Percentiles rank a stretch among this genome's conserved stretches.
phyloP scores from a whole-genome alignment of 495 filamentous ascomycete species.

The Astrocystis sublimbata region DNA sequence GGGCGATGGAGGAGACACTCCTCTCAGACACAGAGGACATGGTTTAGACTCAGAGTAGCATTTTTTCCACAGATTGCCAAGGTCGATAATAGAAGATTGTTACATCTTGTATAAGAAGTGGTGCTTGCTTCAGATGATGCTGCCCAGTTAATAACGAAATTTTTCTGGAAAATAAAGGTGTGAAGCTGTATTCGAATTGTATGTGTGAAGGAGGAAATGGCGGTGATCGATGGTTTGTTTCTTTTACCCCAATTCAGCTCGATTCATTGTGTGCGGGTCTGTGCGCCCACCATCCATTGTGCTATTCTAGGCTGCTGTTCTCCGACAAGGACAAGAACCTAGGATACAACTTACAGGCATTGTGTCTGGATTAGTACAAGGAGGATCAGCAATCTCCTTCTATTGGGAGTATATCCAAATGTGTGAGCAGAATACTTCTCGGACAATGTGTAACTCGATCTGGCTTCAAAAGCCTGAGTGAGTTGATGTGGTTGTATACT shows the following conservation, averaged over 20 bases:
- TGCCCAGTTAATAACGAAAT: neutral
- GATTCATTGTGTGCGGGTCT: constrained; percentile 1
- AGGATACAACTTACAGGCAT: too few relatives aligned
- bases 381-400: too few relatives aligned
- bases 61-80: neutral
- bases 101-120: neutral
- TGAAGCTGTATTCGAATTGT: neutral
- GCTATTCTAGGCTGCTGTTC: too few relatives aligned
- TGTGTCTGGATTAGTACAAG: too few relatives aligned
- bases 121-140: neutral
- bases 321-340: too few relatives aligned
- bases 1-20: constrained; percentile 5
- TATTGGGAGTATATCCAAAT: too few relatives aligned
- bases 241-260: neutral
- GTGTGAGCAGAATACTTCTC: too few relatives aligned
- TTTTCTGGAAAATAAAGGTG: neutral
- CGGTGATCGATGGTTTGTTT: constrained; percentile 12
- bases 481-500: too few relatives aligned
- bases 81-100: neutral
- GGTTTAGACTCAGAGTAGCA: neutral
- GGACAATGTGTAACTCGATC: too few relatives aligned
- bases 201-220: neutral
- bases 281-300: constrained; percentile 2
- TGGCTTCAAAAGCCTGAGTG: too few relatives aligned
- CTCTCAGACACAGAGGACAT: too few relatives aligned